Conservation (phyloP, 1,284 basidiomycete genomes). For the Fistulina hepatica region DNA sequence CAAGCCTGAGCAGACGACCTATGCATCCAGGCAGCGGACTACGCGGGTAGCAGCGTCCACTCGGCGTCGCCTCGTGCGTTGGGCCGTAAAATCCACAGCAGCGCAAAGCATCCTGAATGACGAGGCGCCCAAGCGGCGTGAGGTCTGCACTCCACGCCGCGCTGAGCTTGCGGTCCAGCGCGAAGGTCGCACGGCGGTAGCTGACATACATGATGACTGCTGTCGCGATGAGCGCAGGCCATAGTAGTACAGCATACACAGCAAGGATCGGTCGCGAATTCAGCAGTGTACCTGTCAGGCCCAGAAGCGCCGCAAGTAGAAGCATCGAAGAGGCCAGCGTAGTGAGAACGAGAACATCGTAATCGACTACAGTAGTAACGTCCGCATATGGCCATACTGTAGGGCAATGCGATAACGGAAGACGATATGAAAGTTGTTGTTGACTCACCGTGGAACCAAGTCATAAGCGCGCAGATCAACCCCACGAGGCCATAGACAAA, state of each 20-base stretch:
- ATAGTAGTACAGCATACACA: slow-evolving; percentile 60
- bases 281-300: slow-evolving; percentile 56
- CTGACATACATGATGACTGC: slow-evolving; percentile 59
- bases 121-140: slow-evolving; percentile 42
- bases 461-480: slow-evolving; percentile 37
- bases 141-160: slow-evolving; percentile 61
- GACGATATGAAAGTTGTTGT: slow-evolving; percentile 1
- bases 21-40: slow-evolving; percentile 64
- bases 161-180: slow-evolving; percentile 65
- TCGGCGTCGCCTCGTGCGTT: slow-evolving; percentile 50
- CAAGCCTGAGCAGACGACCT: slow-evolving; percentile 48
- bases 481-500: slow-evolving; percentile 38
- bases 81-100: slow-evolving; percentile 70
- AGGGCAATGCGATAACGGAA: slow-evolving; percentile 2
- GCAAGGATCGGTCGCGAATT: slow-evolving; percentile 69
- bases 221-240: slow-evolving; percentile 54
- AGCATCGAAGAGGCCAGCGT: slow-evolving; percentile 49
- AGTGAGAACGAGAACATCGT: slow-evolving; percentile 49
- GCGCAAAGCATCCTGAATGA: slow-evolving; percentile 56
- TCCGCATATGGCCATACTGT: slow-evolving; percentile 41
- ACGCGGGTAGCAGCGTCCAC: slow-evolving; percentile 55
- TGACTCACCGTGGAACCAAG: slow-evolving; percentile 47
- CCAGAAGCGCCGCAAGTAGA: slow-evolving; percentile 53
- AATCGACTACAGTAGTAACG: slow-evolving; percentile 43
- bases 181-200: slow-evolving; percentile 60